Evolutionary conservation across 2,329 filamentous ascomycete genomes (phyloP).

Genomic region (Colletotrichum lini): DNA sequence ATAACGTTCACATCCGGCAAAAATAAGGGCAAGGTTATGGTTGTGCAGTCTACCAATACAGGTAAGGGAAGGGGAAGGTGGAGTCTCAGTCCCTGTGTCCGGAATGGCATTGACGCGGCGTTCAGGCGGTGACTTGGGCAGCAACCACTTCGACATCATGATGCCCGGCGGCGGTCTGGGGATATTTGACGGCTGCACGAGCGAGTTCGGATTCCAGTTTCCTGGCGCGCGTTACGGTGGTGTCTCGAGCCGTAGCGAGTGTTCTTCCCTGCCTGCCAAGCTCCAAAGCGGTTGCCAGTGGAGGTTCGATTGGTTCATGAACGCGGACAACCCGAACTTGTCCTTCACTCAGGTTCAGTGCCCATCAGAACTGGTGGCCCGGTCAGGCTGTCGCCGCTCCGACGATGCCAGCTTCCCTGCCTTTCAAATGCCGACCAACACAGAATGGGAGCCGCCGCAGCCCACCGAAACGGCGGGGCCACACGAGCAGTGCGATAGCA

Average conservation of each 20-base stretch:
- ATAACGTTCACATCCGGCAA: constrained; percentile 67
- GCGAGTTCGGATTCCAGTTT: constrained; percentile 58
- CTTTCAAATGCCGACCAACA: constrained; percentile 32
- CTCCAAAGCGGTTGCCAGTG: constrained; percentile 72
- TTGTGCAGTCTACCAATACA: constrained; percentile 76
- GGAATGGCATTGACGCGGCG: background rate
- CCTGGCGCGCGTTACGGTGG: constrained; percentile 71
- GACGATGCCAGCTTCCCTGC: constrained; percentile 43
- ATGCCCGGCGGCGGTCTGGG: constrained; percentile 70
- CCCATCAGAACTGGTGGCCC: constrained; percentile 61
- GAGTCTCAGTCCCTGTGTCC: background rate
- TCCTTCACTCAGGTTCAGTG: constrained; percentile 69
- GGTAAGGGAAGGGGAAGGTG: constrained; percentile 45
- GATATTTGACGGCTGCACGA: constrained; percentile 66
- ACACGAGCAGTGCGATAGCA: constrained; percentile 37
- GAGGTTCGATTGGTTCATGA: constrained; percentile 75
- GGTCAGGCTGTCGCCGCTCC: constrained; percentile 53
- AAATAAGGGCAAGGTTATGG: constrained; percentile 72
- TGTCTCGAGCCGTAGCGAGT: constrained; percentile 64
- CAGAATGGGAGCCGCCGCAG: constrained; percentile 31
- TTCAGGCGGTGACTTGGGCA: constrained; percentile 63
- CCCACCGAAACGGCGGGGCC: constrained; percentile 38
- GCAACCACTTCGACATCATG: constrained; percentile 72
- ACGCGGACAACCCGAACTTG: constrained; percentile 69
- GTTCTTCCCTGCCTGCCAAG: constrained; percentile 64